Conservation (phyloP, 352 stramenopile genomes). For the Phytophthora chlamydospora region DNA sequence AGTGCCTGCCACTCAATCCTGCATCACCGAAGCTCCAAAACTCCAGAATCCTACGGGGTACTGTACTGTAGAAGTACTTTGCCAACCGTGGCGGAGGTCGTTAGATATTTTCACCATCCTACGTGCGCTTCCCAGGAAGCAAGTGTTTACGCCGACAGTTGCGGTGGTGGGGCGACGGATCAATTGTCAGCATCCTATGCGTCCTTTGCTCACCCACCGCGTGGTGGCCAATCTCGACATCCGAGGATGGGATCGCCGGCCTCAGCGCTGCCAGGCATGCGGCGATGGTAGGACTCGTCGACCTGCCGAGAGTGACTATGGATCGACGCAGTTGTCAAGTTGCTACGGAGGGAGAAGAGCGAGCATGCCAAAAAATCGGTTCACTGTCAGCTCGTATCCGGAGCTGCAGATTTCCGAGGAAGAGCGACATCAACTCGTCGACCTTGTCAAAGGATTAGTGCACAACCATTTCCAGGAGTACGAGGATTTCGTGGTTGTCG, state of each 20-base stretch:
- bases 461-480: slow-evolving; percentile 40
- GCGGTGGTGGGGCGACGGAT: neutral
- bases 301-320: neutral
- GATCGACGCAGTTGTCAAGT: slow-evolving; percentile 11
- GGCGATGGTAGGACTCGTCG: too few relatives aligned
- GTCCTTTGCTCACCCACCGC: neutral
- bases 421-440: slow-evolving; percentile 15
- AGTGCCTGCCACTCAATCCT: too few relatives aligned
- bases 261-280: too few relatives aligned
- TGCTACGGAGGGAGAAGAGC: slow-evolving; percentile 5
- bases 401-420: slow-evolving; percentile 19
- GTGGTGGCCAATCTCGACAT: neutral
- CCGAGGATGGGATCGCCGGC: neutral
- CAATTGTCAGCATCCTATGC: neutral
- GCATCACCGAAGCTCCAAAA: too few relatives aligned
- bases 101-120: neutral
- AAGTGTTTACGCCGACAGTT: too few relatives aligned
- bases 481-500: slow-evolving; percentile 31
- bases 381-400: slow-evolving; percentile 24
- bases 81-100: too few relatives aligned
- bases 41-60: too few relatives aligned
- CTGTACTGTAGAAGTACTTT: too few relatives aligned
- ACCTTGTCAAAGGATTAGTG: slow-evolving; percentile 28
- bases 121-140: neutral
- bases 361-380: slow-evolving; percentile 25